Evolutionary conservation across 2,329 filamentous ascomycete species (phyloP), one percentile per base, ranked within the genome.

Genomic region (Alternaria sp.): DNA sequence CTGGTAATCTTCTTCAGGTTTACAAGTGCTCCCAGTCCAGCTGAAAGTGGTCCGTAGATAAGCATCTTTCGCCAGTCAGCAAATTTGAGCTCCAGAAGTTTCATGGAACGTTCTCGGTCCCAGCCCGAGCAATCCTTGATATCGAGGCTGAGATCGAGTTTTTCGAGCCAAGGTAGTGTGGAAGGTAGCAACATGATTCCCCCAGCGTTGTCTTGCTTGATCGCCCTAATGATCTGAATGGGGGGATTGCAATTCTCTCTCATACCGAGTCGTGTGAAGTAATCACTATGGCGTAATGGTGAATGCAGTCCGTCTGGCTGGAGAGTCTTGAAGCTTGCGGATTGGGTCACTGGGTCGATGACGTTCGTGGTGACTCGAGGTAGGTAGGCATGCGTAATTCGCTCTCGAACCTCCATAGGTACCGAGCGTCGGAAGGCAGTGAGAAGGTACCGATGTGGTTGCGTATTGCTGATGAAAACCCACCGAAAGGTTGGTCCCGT

Each of bases 291-390:
- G 17, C 7, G 2, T 23, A 9, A 6, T 4, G 2, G 10, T n/a
- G 4, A 0, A 11, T 2, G 7, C 1, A 31, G 5, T 0, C 6
- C 0, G 1, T 4, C 0, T 6, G 4, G 1, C 5, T 4, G 1
- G 1, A 4, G 9, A n/a, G 4, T 0, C 4, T n/a, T 1, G 1
- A 10, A 8, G 8, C 3, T 6, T 8, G n/a, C 6, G 5, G 5
- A 6, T 14, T 1, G 24, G 3, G 36, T 31, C 1, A 2, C 5
- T 17, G 13, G 17, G 13, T 24, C 8, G 26, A 36, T n/a, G 9
- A 55, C 46, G 9, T 2, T 0, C 3, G 37, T 21, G 1, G 28
- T 26, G 14, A 56, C 17, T 5, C 29, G 45, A 7, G 28, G 17
- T 3, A 37, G 21, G 8, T 37, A 44, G 24, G 28, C n/a, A 33